A percentile compares a stretch with the other conserved stretches of the same genome.
These are phyloP conservation scores for Pelargonium myrrhifolium DNA, from an alignment of 441 rosid species.

Conservation along the genomic window DNA sequence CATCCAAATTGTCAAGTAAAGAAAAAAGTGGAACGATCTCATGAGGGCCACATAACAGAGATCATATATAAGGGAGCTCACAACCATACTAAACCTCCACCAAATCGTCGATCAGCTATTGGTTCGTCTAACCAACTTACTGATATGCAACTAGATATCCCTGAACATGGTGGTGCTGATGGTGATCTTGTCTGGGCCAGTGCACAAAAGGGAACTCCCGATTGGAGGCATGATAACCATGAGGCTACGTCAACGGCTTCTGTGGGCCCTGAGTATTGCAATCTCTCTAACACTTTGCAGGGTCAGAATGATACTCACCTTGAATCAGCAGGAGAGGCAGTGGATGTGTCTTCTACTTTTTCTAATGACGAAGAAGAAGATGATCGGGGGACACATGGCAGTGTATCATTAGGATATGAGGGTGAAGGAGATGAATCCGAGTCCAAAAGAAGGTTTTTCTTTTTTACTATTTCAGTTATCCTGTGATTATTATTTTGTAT, in stretches of 20 bases:
- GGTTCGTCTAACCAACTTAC: conserved; percentile 33
- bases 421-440: conserved; percentile 71
- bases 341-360: conserved; percentile 59
- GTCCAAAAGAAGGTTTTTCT: conserved; percentile 76
- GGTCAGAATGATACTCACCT: conserved; percentile 33
- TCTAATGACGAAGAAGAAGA: conserved; percentile 67
- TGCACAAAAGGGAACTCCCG: conserved; percentile 37
- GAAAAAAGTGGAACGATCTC: conserved; percentile 71
- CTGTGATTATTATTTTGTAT: neutral
- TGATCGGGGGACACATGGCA: conserved; percentile 54
- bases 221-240: conserved; percentile 51
- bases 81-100: conserved; percentile 52
- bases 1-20: conserved; percentile 54
- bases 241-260: conserved; percentile 57
- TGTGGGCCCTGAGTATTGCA: conserved; percentile 33
- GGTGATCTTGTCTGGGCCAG: conserved; percentile 43
- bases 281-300: conserved; percentile 31
- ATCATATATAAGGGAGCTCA: conserved; percentile 69
- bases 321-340: conserved; percentile 43
- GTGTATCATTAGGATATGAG: conserved; percentile 46
- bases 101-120: conserved; percentile 43
- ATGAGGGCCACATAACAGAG: conserved; percentile 66
- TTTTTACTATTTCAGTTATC: conserved; percentile 3
- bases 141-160: conserved; percentile 39
- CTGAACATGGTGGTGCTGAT: conserved; percentile 39